These are phyloP conservation scores for Noccaea caerulescens DNA, from an alignment of 345 rosid species.

Conservation along the genomic window DNA sequence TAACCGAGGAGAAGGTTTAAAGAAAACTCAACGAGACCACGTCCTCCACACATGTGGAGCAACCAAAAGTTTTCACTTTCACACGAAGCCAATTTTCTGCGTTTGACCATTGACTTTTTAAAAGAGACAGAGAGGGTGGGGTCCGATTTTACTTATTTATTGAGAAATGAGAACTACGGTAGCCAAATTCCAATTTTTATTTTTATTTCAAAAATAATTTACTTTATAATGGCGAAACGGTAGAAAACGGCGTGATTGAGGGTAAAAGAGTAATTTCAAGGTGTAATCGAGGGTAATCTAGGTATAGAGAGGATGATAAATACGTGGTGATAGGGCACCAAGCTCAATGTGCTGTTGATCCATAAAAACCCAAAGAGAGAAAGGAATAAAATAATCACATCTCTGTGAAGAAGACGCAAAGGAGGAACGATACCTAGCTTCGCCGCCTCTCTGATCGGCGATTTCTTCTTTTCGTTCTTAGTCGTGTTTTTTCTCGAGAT, in stretches of 20 bases:
- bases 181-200: too few species aligned
- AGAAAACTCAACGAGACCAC: neutral
- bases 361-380: conserved; percentile 9
- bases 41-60: neutral
- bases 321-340: conserved; percentile 47
- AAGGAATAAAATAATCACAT: neutral
- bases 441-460: conserved; percentile 19
- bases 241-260: neutral
- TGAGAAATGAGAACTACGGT: too few species aligned
- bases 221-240: neutral
- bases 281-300: conserved; percentile 34
- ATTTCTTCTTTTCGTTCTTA: neutral
- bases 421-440: conserved; percentile 15
- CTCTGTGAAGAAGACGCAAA: conserved; percentile 23
- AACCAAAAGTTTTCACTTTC: neutral
- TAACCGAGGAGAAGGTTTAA: neutral
- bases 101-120: conserved; percentile 24
- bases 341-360: conserved; percentile 38
- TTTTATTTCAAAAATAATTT: neutral
- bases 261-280: conserved; percentile 14
- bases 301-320: conserved; percentile 39
- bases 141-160: too few species aligned
- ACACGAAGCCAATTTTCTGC: conserved; percentile 14
- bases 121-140: too few species aligned
- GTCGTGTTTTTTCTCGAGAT: too few species aligned